Conservation (phyloP, 139 green algal species). For the Parachlorella kessleri region DNA sequence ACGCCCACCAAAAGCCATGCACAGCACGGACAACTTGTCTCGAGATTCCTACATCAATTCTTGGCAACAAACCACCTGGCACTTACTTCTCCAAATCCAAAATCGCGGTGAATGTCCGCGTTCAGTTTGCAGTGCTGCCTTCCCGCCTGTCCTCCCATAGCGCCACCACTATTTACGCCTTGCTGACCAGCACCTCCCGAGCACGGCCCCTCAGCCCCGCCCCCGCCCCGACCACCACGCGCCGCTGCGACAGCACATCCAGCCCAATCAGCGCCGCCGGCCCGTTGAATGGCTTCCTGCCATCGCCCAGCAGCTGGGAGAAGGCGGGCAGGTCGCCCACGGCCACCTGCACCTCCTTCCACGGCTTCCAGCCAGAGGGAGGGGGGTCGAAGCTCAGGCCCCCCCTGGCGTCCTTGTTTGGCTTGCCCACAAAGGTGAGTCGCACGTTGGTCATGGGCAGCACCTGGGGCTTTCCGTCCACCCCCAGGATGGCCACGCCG, state of each 20-base stretch:
- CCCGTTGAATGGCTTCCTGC: conserved; percentile 7
- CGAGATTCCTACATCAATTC: too few species aligned
- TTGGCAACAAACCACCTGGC: too few species aligned
- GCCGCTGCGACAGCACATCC: conserved; percentile 23
- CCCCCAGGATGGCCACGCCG: conserved; percentile 12
- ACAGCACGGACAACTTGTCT: too few species aligned
- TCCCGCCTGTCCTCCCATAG: too few species aligned
- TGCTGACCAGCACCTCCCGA: conserved; percentile 11
- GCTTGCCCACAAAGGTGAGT: conserved; percentile 11
- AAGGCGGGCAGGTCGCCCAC: conserved; percentile 27
- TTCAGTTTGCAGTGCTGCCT: too few species aligned
- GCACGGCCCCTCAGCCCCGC: neutral
- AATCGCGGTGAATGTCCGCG: too few species aligned
- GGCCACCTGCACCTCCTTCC: neutral
- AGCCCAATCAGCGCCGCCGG: conserved; percentile 20
- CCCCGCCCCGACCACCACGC: conserved; percentile 14
- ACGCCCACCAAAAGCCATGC: too few species aligned
- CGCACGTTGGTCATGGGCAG: conserved; percentile 1
- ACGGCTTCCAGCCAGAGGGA: conserved; percentile 3
- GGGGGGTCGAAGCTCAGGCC: conserved; percentile 6
- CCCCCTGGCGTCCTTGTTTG: neutral
- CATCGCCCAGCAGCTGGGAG: conserved; percentile 11
- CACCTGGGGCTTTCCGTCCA: conserved; percentile 11
- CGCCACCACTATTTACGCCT: too few species aligned
- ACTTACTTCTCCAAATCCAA: too few species aligned